Percentiles rank a stretch among this genome's conserved stretches.
Evolutionary conservation across 148 eudicot species (phyloP).

Genomic region (Diospyros lotus): DNA sequence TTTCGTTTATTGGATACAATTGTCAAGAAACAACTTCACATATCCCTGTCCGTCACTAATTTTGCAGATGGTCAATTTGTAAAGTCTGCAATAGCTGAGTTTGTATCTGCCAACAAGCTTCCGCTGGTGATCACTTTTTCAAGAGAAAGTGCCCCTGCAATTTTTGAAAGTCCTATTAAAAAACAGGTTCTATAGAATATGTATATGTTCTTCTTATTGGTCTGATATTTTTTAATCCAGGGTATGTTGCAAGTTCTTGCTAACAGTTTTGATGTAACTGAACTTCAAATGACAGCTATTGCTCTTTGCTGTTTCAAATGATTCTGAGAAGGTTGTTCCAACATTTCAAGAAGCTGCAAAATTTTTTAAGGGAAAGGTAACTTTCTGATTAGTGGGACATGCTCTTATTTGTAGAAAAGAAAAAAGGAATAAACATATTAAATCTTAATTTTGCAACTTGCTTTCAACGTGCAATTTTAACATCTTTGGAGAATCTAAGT

Average conservation of each 20-base stretch:
- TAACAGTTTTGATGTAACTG: conserved; percentile 12
- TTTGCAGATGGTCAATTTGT: conserved; percentile 63
- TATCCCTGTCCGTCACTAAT: conserved; percentile 11
- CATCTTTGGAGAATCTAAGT: neutral
- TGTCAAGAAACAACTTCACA: conserved; percentile 4
- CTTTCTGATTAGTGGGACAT: neutral
- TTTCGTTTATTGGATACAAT: neutral
- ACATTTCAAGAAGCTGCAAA: conserved; percentile 82
- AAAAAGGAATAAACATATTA: neutral
- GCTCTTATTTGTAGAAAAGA: neutral
- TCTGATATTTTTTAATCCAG: neutral
- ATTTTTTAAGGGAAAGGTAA: conserved; percentile 83
- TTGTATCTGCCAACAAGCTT: conserved; percentile 79
- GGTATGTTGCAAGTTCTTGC: neutral
- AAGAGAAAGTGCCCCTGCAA: conserved; percentile 61
- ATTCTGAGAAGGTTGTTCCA: conserved; percentile 56
- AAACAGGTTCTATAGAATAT: conserved; percentile 52
- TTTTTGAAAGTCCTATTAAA: conserved; percentile 80
- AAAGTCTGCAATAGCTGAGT: conserved; percentile 66
- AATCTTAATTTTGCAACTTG: neutral
- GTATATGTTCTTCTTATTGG: neutral
- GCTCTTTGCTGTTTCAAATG: conserved; percentile 76
- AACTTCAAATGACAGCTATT: conserved; percentile 42
- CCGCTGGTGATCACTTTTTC: conserved; percentile 80
- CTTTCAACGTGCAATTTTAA: neutral